Conservation (phyloP, 306 rosid genomes). For the Medicago lupulina region DNA sequence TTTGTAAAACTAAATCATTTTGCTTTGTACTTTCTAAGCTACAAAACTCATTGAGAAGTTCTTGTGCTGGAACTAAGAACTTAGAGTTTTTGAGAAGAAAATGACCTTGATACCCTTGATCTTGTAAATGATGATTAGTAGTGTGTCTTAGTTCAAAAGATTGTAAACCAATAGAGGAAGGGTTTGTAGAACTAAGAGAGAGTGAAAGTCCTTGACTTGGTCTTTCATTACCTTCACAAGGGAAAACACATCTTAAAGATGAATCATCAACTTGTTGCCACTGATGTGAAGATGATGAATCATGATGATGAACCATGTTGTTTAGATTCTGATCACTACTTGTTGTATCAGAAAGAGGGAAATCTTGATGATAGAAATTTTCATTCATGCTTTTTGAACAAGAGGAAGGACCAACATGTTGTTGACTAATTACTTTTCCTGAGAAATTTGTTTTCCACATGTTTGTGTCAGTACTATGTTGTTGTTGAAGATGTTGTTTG, state of each 20-base stretch:
- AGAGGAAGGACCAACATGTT: slow-evolving; percentile 45
- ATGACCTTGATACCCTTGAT: slow-evolving; percentile 39
- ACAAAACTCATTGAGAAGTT: slow-evolving; percentile 85
- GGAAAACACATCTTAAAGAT: slow-evolving; percentile 78
- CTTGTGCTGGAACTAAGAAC: slow-evolving; percentile 71
- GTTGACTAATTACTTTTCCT: slow-evolving; percentile 4
- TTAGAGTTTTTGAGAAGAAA: slow-evolving; percentile 66
- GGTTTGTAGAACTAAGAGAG: slow-evolving; percentile 74
- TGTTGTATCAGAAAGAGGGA: slow-evolving; percentile 49
- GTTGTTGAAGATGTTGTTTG: slow-evolving; percentile 40
- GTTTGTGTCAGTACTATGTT: not conserved
- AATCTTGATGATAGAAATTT: slow-evolving; percentile 47
- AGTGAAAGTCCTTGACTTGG: slow-evolving; percentile 97
- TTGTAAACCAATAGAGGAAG: slow-evolving; percentile 70
- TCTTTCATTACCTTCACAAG: slow-evolving; percentile 83
- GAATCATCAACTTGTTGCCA: slow-evolving; percentile 77
- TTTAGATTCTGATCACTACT: slow-evolving; percentile 53
- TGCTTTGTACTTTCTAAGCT: slow-evolving; percentile 69
- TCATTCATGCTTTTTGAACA: slow-evolving; percentile 56
- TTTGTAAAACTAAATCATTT: slow-evolving; percentile 37
- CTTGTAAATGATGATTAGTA: not conserved
- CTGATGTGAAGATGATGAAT: slow-evolving; percentile 20
- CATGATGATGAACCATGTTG: slow-evolving; percentile 41
- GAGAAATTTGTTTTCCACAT: slow-evolving; percentile 11
- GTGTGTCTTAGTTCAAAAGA: slow-evolving; percentile 73